These are phyloP conservation scores for Globisporangium iwayamae DNA, from an alignment of 352 stramenopile genomes.

Conservation along the genomic window DNA sequence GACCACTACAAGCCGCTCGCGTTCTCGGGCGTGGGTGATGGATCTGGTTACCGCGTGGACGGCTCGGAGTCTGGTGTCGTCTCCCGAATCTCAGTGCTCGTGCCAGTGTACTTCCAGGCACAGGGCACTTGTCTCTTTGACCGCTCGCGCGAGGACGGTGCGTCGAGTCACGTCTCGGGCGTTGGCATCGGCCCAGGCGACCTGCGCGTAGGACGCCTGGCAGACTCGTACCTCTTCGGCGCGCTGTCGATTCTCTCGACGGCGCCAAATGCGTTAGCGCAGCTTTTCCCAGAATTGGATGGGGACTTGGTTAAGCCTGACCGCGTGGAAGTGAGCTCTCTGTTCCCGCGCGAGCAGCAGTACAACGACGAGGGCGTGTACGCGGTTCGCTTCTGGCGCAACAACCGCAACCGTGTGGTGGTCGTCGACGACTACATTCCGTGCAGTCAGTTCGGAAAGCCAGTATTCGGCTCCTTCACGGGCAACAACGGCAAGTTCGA, in stretches of 20 bases:
- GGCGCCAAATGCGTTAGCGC: conserved; percentile 65
- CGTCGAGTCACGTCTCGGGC: conserved; percentile 47
- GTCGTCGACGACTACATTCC: conserved; percentile 83
- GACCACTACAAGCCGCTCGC: conserved; percentile 77
- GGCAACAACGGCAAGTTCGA: conserved; percentile 84
- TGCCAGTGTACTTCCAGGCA: conserved; percentile 76
- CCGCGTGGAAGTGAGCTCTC: conserved; percentile 47
- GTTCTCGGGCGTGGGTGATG: conserved; percentile 69
- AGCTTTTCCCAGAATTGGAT: conserved; percentile 67
- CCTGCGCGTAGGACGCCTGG: conserved; percentile 59
- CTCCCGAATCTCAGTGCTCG: conserved; percentile 71
- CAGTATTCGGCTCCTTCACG: conserved; percentile 82
- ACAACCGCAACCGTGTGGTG: conserved; percentile 79
- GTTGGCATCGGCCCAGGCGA: conserved; percentile 66
- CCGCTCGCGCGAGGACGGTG: conserved; percentile 48
- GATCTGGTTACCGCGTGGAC: conserved; percentile 68
- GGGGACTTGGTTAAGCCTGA: conserved; percentile 56
- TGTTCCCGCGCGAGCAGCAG: conserved; percentile 69
- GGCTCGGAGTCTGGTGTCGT: conserved; percentile 45
- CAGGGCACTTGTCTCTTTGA: conserved; percentile 81
- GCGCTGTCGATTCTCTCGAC: conserved; percentile 81
- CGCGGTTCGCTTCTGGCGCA: conserved; percentile 80
- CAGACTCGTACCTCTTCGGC: conserved; percentile 78
- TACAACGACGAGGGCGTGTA: conserved; percentile 90
- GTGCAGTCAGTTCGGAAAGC: conserved; percentile 80